These are phyloP conservation scores for Calvatia gigantea DNA, from an alignment of 768 basidiomycete genomes.

Conservation along the genomic window DNA sequence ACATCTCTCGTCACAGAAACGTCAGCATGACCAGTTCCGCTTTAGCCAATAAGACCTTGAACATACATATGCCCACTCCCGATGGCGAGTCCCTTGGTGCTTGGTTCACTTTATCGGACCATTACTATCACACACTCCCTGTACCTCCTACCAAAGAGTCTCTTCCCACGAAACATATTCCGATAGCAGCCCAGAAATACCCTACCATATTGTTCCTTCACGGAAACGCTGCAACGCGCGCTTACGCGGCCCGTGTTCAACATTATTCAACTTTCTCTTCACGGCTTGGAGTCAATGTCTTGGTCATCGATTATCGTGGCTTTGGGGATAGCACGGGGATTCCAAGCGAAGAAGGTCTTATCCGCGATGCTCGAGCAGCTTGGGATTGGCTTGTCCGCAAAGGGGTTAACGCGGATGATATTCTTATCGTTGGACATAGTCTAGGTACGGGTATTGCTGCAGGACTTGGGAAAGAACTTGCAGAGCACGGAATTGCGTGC, in stretches of 20 bases:
- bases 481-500: slow-evolving; percentile 35
- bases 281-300: slow-evolving; percentile 67
- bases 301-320: slow-evolving; percentile 90
- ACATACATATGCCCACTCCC: slow-evolving; percentile 63
- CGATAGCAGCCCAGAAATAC: slow-evolving; percentile 46
- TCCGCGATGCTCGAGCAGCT: slow-evolving; percentile 69
- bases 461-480: slow-evolving; percentile 45
- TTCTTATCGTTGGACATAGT: slow-evolving; percentile 83
- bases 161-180: slow-evolving; percentile 40
- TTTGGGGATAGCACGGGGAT: slow-evolving; percentile 82
- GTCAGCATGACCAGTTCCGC: not conserved
- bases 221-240: slow-evolving; percentile 85
- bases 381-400: slow-evolving; percentile 72
- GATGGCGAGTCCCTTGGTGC: slow-evolving; percentile 84
- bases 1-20: slow-evolving; percentile 7
- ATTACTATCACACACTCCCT: slow-evolving; percentile 51
- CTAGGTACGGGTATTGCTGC: slow-evolving; percentile 81
- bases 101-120: slow-evolving; percentile 78
- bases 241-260: slow-evolving; percentile 59
- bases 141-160: slow-evolving; percentile 32
- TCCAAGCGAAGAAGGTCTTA: slow-evolving; percentile 74
- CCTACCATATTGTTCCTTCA: slow-evolving; percentile 93
- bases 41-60: slow-evolving; percentile 73
- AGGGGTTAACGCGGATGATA: slow-evolving; percentile 52
- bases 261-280: slow-evolving; percentile 66